Percentiles rank a stretch among this genome's conserved stretches.
Conservation (phyloP, 106 monocot species). For the Acanthochlamys bracteata region DNA sequence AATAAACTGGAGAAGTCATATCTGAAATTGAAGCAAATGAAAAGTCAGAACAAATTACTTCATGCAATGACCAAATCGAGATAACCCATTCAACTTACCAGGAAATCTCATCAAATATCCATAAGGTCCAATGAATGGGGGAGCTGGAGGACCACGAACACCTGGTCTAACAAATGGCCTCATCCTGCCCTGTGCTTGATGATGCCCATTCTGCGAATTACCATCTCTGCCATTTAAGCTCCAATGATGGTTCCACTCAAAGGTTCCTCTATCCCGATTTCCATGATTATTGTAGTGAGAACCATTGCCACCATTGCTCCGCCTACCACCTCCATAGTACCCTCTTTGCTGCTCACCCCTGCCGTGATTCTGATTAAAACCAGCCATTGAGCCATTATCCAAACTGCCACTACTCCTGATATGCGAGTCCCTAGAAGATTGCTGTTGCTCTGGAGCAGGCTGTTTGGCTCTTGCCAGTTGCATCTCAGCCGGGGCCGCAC, state of each 20-base stretch:
- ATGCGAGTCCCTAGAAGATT: slow-evolving; percentile 12
- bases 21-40: slow-evolving; percentile 3
- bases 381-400: slow-evolving; percentile 20
- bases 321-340: slow-evolving; percentile 3
- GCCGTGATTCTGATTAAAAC: slow-evolving; percentile 13
- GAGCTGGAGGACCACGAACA: slow-evolving; percentile 6
- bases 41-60: background rate
- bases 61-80: background rate
- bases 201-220: background rate
- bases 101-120: slow-evolving; percentile 19
- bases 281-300: slow-evolving; percentile 4
- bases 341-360: slow-evolving; percentile 2
- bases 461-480: background rate
- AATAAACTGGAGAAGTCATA: slow-evolving; percentile 19
- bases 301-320: slow-evolving; percentile 10
- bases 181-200: slow-evolving; percentile 12
- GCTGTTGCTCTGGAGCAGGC: background rate
- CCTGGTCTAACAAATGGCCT: slow-evolving; percentile 3
- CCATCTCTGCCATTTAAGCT: slow-evolving; percentile 9
- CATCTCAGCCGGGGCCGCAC: slow-evolving; percentile 12
- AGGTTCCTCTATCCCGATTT: background rate
- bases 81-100: slow-evolving; percentile 16
- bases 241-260: slow-evolving; percentile 1
- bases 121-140: slow-evolving; percentile 18
- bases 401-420: slow-evolving; percentile 5